Base-by-base conservation (phyloP, 768 basidiomycete species). In the Boletus rubescentipes region DNA sequence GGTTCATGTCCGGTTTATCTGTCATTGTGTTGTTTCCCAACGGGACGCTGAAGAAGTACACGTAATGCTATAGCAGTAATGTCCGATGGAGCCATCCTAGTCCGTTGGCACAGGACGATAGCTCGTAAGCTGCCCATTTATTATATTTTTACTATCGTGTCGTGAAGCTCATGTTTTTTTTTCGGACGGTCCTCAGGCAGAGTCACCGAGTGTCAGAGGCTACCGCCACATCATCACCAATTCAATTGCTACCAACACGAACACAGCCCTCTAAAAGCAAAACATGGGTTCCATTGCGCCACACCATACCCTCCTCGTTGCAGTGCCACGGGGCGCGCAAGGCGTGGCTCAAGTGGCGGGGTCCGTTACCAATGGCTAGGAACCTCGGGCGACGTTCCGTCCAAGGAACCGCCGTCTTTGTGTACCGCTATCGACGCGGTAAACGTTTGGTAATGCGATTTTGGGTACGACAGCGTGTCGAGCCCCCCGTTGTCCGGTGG, bases 261-360 rank as follows among this genome's bases (percentile, higher is more conserved):
- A 20, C 5, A 5, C 48, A 15, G 29, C 21, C 20, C 12, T 16
- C 9, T 8, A 9, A 30, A 21, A 20, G 9, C 5, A 39, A 41
- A 32, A 40, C 34, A n/a, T 9, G 56, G 35, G 26, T n/a, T 44
- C 5, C 15, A 34, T 35, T 15, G 16, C 32, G 14, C 21, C n/a
- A 21, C 50, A 7, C 7, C 2, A 0, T 2, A 15, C 5, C 15
- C 14, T 3, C 6, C 12, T 9, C 31, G 5, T n/a, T 20, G 23
- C 29, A 2, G 5, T 18, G 12, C 21, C 10, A n/a, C 21, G 26
- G 39, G 39, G 14, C n/a, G 29, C 41, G 29, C 11, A 38, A 10
- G 45, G 20, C 23, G n/a, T 64, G 63, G 63, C 6, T 44, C 26
- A 60, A 65, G 32, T 62, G 60, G 60, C 54, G 60, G 11, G 64